Evolutionary conservation across 1,284 basidiomycete species (phyloP).

Genomic region (Ustilago lituana): DNA sequence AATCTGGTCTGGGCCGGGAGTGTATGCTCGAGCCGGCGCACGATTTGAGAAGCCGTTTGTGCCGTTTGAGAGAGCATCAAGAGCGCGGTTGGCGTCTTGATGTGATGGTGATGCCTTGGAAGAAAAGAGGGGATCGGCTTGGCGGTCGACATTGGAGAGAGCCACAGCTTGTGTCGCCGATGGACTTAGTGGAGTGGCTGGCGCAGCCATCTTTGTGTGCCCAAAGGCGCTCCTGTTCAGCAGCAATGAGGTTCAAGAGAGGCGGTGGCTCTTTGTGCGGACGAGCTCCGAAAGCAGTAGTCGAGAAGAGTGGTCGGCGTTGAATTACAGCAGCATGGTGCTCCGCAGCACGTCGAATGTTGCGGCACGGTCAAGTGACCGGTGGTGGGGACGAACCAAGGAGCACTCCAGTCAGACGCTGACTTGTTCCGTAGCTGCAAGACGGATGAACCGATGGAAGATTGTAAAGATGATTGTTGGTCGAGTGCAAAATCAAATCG

Average conservation of each 20-base stretch:
- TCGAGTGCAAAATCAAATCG: no score
- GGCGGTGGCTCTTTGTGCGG: no score
- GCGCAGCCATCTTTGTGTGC: constrained; percentile 36
- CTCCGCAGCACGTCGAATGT: no score
- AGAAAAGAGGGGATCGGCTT: constrained; percentile 23
- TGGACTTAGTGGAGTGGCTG: constrained; percentile 25
- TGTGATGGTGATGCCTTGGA: constrained; percentile 5
- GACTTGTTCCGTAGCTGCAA: no score
- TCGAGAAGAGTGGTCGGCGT: neutral
- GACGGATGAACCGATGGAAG: no score
- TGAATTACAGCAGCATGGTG: no score
- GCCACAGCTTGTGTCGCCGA: constrained; percentile 23
- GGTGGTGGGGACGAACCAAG: neutral
- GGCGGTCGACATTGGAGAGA: constrained; percentile 9
- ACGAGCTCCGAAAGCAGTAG: no score
- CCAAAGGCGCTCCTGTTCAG: no score
- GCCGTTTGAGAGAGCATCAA: constrained; percentile 12
- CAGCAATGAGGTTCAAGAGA: no score
- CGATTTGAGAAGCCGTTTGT: constrained; percentile 18
- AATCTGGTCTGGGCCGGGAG: constrained; percentile 34
- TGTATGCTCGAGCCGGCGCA: constrained; percentile 26
- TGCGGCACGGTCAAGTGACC: no score
- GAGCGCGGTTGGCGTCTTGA: constrained; percentile 6
- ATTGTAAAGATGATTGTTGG: no score
- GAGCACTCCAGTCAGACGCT: no score